These are phyloP conservation scores for Herpetomonas tarakana DNA, from an alignment of 208 protist species.

Conservation along the genomic window DNA sequence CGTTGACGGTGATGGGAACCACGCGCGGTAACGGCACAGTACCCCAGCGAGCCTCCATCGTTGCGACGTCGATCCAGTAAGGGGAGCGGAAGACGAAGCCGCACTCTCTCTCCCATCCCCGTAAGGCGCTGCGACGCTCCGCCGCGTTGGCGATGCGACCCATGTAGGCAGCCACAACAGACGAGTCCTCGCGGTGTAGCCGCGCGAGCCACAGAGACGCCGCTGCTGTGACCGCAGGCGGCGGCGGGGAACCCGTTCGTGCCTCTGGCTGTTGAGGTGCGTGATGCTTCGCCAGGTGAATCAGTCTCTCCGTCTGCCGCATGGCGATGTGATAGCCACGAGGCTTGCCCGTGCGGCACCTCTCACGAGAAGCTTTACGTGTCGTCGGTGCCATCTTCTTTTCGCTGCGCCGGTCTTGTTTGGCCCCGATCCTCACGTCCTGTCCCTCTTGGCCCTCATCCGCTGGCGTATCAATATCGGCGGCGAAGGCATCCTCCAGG, in stretches of 20 bases:
- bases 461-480: too few species aligned
- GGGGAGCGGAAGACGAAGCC: slow-evolving; percentile 17
- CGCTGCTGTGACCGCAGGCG: too few species aligned
- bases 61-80: slow-evolving; percentile 23
- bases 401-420: too few species aligned
- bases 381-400: too few species aligned
- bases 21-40: slow-evolving; percentile 7
- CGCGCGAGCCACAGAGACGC: neutral
- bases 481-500: neutral
- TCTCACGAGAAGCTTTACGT: too few species aligned
- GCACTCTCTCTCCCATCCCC: neutral
- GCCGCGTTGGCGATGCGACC: neutral
- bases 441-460: too few species aligned
- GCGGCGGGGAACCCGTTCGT: neutral
- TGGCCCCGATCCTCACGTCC: too few species aligned
- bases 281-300: neutral
- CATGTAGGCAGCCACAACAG: neutral
- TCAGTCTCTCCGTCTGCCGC: neutral
- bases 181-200: neutral
- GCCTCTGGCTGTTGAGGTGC: neutral
- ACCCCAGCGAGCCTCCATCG: slow-evolving; percentile 26
- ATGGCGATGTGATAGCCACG: neutral
- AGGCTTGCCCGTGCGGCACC: neutral
- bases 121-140: neutral
- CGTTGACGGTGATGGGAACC: slow-evolving; percentile 8